Evolutionary conservation across 257 asterid species (phyloP).

Genomic region (Przewalskia tangutica): DNA sequence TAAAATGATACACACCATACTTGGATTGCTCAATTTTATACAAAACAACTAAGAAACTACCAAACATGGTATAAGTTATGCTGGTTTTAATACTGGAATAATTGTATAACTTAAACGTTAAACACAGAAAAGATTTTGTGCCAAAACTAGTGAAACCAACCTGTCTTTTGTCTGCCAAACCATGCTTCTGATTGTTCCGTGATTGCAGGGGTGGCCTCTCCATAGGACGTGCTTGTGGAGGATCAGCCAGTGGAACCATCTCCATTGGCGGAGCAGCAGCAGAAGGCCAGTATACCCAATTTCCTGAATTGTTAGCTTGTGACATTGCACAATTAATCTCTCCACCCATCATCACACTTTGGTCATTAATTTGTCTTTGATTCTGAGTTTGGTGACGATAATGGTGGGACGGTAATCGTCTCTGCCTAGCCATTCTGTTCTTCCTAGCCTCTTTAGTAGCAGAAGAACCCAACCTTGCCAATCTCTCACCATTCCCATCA

Average conservation of each 20-base stretch:
- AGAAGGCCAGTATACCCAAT: constrained; percentile 44
- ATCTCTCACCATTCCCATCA: constrained; percentile 42
- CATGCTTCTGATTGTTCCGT: constrained; percentile 19
- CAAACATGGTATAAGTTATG: too few relatives aligned
- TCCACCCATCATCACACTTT: background rate
- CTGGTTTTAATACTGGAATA: too few relatives aligned
- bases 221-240: constrained; percentile 1
- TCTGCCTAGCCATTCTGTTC: constrained; percentile 87
- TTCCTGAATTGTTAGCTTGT: constrained; percentile 14
- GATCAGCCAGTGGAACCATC: background rate
- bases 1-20: too few relatives aligned
- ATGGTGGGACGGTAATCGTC: constrained; percentile 35
- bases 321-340: constrained; percentile 2
- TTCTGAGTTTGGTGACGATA: constrained; percentile 17
- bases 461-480: constrained; percentile 33
- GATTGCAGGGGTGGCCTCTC: constrained; percentile 22
- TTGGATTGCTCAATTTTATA: too few relatives aligned
- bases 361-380: background rate
- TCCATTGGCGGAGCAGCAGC: constrained; percentile 8
- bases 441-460: constrained; percentile 63
- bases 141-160: background rate
- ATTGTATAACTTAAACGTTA: background rate
- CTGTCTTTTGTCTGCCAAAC: constrained; percentile 26
- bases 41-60: too few relatives aligned
- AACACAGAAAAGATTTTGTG: background rate